A percentile compares a stretch with the other conserved stretches of the same genome.
Evolutionary conservation across 768 basidiomycete species (phyloP).

Genomic region (Russula ochroleuca): DNA sequence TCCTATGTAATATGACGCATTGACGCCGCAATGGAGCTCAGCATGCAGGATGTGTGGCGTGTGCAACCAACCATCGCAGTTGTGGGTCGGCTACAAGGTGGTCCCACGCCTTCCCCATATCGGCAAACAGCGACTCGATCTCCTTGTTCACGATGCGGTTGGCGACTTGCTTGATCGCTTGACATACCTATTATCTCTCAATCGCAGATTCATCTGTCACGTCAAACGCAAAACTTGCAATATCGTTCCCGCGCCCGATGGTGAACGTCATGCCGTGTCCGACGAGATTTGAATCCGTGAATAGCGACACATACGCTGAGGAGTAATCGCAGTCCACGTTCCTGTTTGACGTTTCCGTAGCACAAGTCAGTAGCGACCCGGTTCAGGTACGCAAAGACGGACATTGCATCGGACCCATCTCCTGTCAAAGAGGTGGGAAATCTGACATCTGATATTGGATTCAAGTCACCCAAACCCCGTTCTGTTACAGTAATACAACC

Average conservation of each 20-base stretch:
- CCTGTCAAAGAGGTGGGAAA: slow-evolving; percentile 90
- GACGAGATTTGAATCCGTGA: slow-evolving; percentile 64
- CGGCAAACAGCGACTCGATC: slow-evolving; percentile 72
- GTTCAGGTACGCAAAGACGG: slow-evolving; percentile 27
- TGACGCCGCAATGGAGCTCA: not conserved
- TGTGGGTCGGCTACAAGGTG: slow-evolving; percentile 86
- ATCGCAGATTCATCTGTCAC: not conserved
- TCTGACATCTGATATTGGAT: slow-evolving; percentile 59
- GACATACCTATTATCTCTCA: slow-evolving; percentile 55
- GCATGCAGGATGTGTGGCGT: not conserved
- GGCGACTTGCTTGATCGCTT: slow-evolving; percentile 74
- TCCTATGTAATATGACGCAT: too few relatives aligned
- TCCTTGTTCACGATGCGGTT: slow-evolving; percentile 79
- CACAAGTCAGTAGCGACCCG: not conserved
- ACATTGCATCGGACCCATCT: slow-evolving; percentile 95
- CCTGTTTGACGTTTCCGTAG: slow-evolving; percentile 42
- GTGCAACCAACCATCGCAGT: slow-evolving; percentile 65
- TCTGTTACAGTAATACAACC: not conserved
- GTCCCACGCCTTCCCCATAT: slow-evolving; percentile 92
- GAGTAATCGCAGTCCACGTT: slow-evolving; percentile 96
- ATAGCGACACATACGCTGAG: slow-evolving; percentile 80
- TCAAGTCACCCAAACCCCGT: not conserved
- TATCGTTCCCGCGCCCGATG: slow-evolving; percentile 92
- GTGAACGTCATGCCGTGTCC: slow-evolving; percentile 97
- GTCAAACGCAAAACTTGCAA: slow-evolving; percentile 42